These are phyloP conservation scores for Aureobasidium sp. DNA, from an alignment of 2,329 filamentous ascomycete genomes.

Conservation along the genomic window DNA sequence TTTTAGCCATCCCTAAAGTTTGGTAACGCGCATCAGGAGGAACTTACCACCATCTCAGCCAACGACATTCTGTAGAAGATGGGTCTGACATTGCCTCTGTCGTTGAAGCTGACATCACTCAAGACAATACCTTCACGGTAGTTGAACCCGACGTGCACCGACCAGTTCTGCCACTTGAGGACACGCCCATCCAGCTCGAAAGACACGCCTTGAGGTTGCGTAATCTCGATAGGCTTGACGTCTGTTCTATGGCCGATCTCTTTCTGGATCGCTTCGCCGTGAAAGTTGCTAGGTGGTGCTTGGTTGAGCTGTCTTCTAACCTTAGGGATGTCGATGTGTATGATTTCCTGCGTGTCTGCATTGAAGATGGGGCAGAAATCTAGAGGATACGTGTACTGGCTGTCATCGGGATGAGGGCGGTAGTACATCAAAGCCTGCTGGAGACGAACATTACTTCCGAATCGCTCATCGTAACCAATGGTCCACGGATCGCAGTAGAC, in stretches of 20 bases:
- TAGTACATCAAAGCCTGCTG: slow-evolving; percentile 97
- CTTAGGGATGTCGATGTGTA: slow-evolving; percentile 77
- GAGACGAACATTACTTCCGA: slow-evolving; percentile 68
- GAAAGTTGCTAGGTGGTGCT: slow-evolving; percentile 70
- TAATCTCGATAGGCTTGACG: slow-evolving; percentile 80
- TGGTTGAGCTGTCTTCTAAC: slow-evolving; percentile 69
- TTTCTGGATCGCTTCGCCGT: slow-evolving; percentile 63
- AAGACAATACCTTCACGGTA: slow-evolving; percentile 87
- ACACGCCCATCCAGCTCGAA: slow-evolving; percentile 69
- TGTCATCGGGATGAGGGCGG: slow-evolving; percentile 74
- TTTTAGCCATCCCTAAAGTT: background rate
- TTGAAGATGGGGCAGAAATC: slow-evolving; percentile 95
- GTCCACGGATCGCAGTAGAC: slow-evolving; percentile 97
- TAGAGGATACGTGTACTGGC: slow-evolving; percentile 83
- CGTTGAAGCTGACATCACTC: slow-evolving; percentile 84
- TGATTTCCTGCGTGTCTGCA: slow-evolving; percentile 66
- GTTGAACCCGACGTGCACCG: slow-evolving; percentile 88
- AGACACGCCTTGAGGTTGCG: slow-evolving; percentile 80
- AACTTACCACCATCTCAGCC: slow-evolving; percentile 68
- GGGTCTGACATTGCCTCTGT: slow-evolving; percentile 59
- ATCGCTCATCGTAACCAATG: slow-evolving; percentile 88
- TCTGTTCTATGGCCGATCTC: slow-evolving; percentile 70
- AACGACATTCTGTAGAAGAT: slow-evolving; percentile 86
- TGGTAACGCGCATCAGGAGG: background rate
- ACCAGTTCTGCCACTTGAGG: slow-evolving; percentile 90